These are phyloP conservation scores for Diddensiella transvaalensis DNA, from an alignment of 805 yeast species.

Conservation along the genomic window DNA sequence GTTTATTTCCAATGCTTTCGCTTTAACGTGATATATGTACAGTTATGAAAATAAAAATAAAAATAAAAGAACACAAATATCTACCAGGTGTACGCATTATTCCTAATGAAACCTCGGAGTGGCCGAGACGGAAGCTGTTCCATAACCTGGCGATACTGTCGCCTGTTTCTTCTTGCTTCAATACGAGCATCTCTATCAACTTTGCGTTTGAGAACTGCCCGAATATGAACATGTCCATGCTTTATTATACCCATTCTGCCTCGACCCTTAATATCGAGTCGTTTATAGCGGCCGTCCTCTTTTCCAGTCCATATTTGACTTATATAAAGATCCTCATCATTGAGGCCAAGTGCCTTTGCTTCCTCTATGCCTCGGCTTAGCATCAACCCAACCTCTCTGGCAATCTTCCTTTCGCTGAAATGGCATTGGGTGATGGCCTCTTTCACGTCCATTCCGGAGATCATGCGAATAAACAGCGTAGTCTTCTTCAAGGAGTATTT, in stretches of 20 bases:
- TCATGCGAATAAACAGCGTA: slow-evolving; percentile 69
- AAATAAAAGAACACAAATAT: neutral
- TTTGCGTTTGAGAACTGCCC: slow-evolving; percentile 67
- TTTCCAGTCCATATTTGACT: slow-evolving; percentile 88
- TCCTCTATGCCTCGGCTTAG: slow-evolving; percentile 69
- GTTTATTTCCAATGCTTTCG: neutral
- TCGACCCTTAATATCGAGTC: slow-evolving; percentile 82
- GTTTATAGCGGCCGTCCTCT: slow-evolving; percentile 70
- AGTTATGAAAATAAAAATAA: neutral
- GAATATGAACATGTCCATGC: slow-evolving; percentile 76
- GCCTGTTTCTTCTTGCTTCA: slow-evolving; percentile 44
- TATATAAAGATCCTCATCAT: slow-evolving; percentile 62
- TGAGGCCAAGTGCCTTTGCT: slow-evolving; percentile 56
- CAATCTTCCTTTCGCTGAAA: slow-evolving; percentile 74
- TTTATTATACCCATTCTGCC: slow-evolving; percentile 79
- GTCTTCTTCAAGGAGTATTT: slow-evolving; percentile 89
- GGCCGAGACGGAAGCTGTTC: slow-evolving; percentile 38
- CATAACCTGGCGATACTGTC: slow-evolving; percentile 50
- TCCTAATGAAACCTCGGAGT: slow-evolving; percentile 34
- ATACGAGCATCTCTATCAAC: slow-evolving; percentile 46
- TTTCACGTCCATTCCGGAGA: slow-evolving; percentile 65
- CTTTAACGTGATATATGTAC: neutral
- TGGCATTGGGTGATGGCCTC: slow-evolving; percentile 90
- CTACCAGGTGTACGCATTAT: slow-evolving; percentile 37
- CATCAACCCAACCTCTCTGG: slow-evolving; percentile 73